Evolutionary conservation across 140 eudicot genomes (phyloP), one percentile per base, ranked within the genome.

Genomic region (Cichorium intybus): DNA sequence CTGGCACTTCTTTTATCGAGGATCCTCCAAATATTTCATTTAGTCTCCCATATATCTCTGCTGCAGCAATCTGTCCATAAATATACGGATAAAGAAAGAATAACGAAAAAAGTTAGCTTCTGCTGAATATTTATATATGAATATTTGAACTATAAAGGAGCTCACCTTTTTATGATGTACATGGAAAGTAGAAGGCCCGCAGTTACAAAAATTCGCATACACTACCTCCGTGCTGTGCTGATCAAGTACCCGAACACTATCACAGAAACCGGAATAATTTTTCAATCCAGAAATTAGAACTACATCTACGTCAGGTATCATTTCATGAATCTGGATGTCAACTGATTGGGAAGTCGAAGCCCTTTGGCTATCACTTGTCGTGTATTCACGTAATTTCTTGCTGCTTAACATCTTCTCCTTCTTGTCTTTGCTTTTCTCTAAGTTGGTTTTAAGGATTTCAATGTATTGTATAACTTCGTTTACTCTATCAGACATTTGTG

Each of bases 391-490:
- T 9, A 28, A 16, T 60, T 60, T 31, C 17, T 59, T 69, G 23
- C 14, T 56, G 4, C 62, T 45, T n/a, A 21, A 4, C 27, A 77
- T 46, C 28, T 23, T 51, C 12, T 78, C 73, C 27, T 71, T 77
- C 64, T 69, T 69, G 34, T 68, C 54, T 56, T 61, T 79, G 20
- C 8, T 21, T 53, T 66, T 56, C 74, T 69, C 77, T 51, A 83
- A 12, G 47, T 65, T 66, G 22, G 8, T 10, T 58, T 73, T 62
- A 50, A 79, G 9, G 39, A 23, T 76, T 58, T 73, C 66, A 20
- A 83, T 83, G 83, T 83, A 83, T 1, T 73, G 53, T 31, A 58
- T 69, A 35, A 81, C 83, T 65, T 61, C 83, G 24, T 77, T 77
- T 48, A 83, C 24, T 70, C 75, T 76, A 53, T 80, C 86, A 3